Percentiles rank a stretch among this genome's conserved stretches.
Evolutionary conservation across 768 basidiomycete species (phyloP).

Genomic region (Suillus paluster): DNA sequence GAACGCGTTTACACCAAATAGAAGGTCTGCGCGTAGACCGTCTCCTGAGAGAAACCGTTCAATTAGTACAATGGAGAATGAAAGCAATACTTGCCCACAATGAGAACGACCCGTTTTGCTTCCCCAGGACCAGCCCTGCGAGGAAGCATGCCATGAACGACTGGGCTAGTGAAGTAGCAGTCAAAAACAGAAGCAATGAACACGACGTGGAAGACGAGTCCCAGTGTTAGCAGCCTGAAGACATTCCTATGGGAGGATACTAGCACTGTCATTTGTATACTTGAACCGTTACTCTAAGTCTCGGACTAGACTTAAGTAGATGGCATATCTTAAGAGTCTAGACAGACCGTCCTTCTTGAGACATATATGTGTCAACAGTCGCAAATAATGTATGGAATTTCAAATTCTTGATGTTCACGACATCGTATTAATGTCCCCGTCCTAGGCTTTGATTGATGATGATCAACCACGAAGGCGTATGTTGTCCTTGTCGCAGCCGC

Average conservation of each 20-base stretch:
- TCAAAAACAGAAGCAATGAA: slow-evolving; percentile 80
- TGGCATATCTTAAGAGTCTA: too few relatives aligned
- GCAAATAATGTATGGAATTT: too few relatives aligned
- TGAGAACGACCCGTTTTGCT: slow-evolving; percentile 77
- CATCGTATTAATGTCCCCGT: too few relatives aligned
- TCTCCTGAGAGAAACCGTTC: slow-evolving; percentile 57
- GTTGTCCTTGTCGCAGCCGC: too few relatives aligned
- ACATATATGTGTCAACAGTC: too few relatives aligned
- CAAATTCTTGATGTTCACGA: too few relatives aligned
- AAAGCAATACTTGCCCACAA: slow-evolving; percentile 59
- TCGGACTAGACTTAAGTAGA: too few relatives aligned
- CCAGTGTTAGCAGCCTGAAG: slow-evolving; percentile 57
- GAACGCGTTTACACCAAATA: slow-evolving; percentile 70
- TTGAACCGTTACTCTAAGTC: too few relatives aligned
- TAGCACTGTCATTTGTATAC: slow-evolving; percentile 17
- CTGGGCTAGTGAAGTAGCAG: slow-evolving; percentile 87
- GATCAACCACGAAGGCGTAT: too few relatives aligned
- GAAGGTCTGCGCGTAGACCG: slow-evolving; percentile 80
- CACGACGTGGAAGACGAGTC: slow-evolving; percentile 74
- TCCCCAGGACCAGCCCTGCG: slow-evolving; percentile 50
- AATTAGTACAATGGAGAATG: neutral
- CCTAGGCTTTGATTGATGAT: too few relatives aligned
- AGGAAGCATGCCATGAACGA: slow-evolving; percentile 76
- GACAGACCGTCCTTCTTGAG: too few relatives aligned
- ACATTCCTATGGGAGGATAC: slow-evolving; percentile 25